Base-by-base conservation (phyloP, 139 green algal genomes). In the Volvox reticuliferus region DNA sequence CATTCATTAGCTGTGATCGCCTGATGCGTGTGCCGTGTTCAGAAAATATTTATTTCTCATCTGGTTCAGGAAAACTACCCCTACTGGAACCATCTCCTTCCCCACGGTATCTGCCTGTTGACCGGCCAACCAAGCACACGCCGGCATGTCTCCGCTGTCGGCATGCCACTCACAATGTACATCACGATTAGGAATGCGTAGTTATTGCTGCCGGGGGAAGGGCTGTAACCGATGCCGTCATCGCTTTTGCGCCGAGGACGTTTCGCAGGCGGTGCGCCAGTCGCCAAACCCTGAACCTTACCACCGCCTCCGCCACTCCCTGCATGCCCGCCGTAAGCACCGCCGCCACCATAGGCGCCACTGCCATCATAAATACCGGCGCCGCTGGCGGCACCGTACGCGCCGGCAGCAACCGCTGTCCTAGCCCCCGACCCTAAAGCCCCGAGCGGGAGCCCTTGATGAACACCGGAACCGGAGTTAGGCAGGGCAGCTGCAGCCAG, bases 141-240 rank as follows among this genome's bases (percentile, higher is more conserved):
- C 44, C 44, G 44, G 44, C 44, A 55, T 55, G 9, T 55, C 44
- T 55, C 44, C 44, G 44, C 44, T 5, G 44, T 55, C 44, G 5
- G 44, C 9, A 55, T 9, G 5, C 44, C 44, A 14, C 44, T 55
- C 9, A 55, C 44, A 55, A 5, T 55, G 80, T 94, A 93, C 79
- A 98, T 91, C 20, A 89, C 75, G 13, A 98, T 73, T 24, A 98
- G 65, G 89, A 98, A 97, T 63, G 95, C 95, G 82, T 96, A 98
- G 83, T 96, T 96, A 32, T 96, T 95, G 6, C 92, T 94, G 32
- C 95, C 93, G 37, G 95, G 79, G 6, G 87, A 61, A 12, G 96
- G 96, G 28, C 94, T 62, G 76, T 98, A 98, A 44, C 36, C 65
- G 6, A 14, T 20, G 0, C 71, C 62, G 26, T 78, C 62, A 20